Evolutionary conservation across 108 stramenopile genomes (phyloP).

Genomic region (Parietichytrium sp.): DNA sequence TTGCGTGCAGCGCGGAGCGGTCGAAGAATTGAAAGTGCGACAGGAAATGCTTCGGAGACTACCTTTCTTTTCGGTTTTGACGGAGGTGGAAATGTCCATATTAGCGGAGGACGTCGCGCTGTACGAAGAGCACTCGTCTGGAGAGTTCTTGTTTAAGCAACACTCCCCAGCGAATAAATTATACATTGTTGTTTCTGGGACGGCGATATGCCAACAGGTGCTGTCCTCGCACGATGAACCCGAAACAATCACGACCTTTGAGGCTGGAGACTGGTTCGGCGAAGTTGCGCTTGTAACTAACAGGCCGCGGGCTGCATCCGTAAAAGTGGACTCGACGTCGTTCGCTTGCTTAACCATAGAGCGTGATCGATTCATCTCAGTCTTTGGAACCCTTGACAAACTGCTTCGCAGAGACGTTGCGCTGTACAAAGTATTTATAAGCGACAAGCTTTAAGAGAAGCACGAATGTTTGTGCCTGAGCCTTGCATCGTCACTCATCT

Average conservation of each 20-base stretch:
- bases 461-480: too few species aligned
- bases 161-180: slow-evolving; percentile 1
- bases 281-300: slow-evolving; percentile 22
- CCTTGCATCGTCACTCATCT: too few species aligned
- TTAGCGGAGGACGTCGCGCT: neutral
- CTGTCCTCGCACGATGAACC: neutral
- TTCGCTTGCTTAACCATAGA: neutral
- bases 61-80: neutral
- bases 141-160: neutral
- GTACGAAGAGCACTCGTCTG: neutral
- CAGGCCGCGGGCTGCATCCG: slow-evolving; percentile 22
- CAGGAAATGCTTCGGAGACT: neutral
- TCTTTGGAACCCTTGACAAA: neutral
- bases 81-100: neutral
- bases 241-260: neutral
- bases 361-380: neutral
- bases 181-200: neutral
- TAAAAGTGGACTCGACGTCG: neutral
- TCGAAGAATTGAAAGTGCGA: neutral
- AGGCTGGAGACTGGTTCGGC: neutral
- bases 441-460: neutral
- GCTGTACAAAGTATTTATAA: neutral
- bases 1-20: neutral
- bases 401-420: neutral
- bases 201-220: neutral